A percentile compares a stretch with the other conserved stretches of the same genome.
Conservation (phyloP, 495 filamentous ascomycete species). For the Chaetomium tenue region DNA sequence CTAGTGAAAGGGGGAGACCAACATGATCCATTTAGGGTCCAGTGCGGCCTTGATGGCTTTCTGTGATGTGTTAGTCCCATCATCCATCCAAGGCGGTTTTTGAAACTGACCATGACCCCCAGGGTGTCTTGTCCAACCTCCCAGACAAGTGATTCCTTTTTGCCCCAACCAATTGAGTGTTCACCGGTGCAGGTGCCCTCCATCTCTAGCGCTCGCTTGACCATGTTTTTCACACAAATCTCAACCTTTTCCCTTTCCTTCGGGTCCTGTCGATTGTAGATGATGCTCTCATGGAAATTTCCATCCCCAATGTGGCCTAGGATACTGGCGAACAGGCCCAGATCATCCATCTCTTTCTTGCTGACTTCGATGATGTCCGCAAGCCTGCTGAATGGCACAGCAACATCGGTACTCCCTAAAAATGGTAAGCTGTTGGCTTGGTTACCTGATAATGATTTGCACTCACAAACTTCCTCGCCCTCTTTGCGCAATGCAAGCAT, state of each 20-base stretch:
- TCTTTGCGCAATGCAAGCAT: conserved; percentile 67
- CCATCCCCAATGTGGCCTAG: conserved; percentile 84
- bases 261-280: conserved; percentile 69
- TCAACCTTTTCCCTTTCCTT: conserved; percentile 71
- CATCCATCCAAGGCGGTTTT: not conserved
- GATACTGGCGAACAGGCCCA: conserved; percentile 81
- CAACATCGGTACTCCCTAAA: conserved; percentile 75
- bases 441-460: not conserved
- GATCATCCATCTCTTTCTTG: conserved; percentile 82
- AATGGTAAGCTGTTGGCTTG: not conserved
- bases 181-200: conserved; percentile 92
- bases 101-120: conserved; percentile 62
- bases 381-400: conserved; percentile 80
- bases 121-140: conserved; percentile 83
- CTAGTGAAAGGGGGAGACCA: conserved; percentile 6
- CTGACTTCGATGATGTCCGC: conserved; percentile 88
- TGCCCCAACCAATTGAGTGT: conserved; percentile 85
- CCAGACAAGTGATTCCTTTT: conserved; percentile 74
- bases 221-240: conserved; percentile 81
- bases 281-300: conserved; percentile 88
- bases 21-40: conserved; percentile 84
- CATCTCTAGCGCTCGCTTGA: conserved; percentile 83
- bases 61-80: conserved; percentile 22
- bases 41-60: conserved; percentile 77
- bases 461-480: conserved; percentile 58